Conservation (phyloP, 768 basidiomycete species). For the Mycena rebaudengoi region DNA sequence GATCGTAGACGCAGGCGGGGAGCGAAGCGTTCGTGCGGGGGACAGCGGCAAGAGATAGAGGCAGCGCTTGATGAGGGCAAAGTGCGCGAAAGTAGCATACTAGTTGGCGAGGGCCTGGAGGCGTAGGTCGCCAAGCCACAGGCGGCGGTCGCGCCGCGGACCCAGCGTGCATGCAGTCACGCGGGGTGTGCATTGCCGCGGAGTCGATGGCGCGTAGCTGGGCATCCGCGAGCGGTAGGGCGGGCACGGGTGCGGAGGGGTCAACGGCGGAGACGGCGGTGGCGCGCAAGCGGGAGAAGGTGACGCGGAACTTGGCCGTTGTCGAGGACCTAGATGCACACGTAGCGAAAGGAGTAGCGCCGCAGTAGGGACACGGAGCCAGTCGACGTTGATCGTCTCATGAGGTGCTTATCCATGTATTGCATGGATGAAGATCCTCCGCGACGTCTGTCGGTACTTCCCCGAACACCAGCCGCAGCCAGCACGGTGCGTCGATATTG, state of each 20-base stretch:
- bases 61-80: background rate
- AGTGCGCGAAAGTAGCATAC: conserved; percentile 4
- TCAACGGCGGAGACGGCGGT: conserved; percentile 3
- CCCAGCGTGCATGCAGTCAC: conserved; percentile 6
- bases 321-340: background rate
- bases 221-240: conserved; percentile 1
- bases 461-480: conserved; percentile 10
- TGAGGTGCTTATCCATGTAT: conserved; percentile 1
- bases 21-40: conserved; percentile 2
- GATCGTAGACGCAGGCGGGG: background rate
- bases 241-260: background rate
- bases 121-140: conserved; percentile 6
- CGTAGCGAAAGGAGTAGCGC: conserved; percentile 9
- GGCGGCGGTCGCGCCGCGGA: conserved; percentile 8
- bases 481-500: conserved; percentile 6
- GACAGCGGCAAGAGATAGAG: conserved; percentile 7
- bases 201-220: conserved; percentile 8
- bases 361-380: conserved; percentile 5
- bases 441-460: conserved; percentile 7
- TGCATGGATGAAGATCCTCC: conserved; percentile 9
- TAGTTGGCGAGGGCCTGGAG: conserved; percentile 7
- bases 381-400: conserved; percentile 9
- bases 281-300: conserved; percentile 1
- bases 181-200: conserved; percentile 3
- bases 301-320: background rate